phyloP scores from a whole-genome alignment of 495 filamentous ascomycete species.

The Penicillium argentinense region DNA sequence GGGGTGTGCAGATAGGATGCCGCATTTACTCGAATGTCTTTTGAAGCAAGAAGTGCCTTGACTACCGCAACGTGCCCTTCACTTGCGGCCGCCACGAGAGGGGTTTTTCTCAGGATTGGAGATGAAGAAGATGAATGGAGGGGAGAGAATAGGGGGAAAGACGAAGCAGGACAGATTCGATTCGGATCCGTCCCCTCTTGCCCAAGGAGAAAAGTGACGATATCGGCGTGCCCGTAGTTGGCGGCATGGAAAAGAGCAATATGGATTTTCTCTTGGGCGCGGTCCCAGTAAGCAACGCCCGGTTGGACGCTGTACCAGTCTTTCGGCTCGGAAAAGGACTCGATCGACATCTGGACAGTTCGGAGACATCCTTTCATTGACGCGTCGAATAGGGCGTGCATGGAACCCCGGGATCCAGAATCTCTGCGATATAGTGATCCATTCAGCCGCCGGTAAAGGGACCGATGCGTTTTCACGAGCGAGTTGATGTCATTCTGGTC shows the following conservation, averaged over 20 bases:
- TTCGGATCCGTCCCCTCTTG: neutral
- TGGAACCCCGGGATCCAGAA: neutral
- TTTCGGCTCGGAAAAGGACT: neutral
- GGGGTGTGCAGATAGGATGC: neutral
- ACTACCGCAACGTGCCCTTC: neutral
- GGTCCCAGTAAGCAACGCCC: too few relatives aligned
- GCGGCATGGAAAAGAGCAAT: neutral
- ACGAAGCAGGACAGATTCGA: neutral
- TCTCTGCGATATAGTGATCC: neutral
- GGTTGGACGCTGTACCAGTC: too few relatives aligned
- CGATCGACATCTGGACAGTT: neutral
- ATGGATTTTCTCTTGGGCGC: neutral
- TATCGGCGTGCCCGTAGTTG: neutral
- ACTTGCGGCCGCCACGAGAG: neutral
- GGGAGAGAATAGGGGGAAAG: neutral
- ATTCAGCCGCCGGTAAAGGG: neutral
- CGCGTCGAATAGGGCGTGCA: neutral
- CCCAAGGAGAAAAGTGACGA: neutral
- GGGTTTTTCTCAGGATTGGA: too few relatives aligned
- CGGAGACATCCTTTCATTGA: neutral
- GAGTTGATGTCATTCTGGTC: neutral
- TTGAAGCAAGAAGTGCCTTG: neutral
- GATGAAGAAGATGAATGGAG: too few relatives aligned
- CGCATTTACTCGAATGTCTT: neutral
- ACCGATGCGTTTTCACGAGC: neutral